Base-by-base conservation (phyloP, 2,329 filamentous ascomycete species). In the Pyrenochaeta sp. region DNA sequence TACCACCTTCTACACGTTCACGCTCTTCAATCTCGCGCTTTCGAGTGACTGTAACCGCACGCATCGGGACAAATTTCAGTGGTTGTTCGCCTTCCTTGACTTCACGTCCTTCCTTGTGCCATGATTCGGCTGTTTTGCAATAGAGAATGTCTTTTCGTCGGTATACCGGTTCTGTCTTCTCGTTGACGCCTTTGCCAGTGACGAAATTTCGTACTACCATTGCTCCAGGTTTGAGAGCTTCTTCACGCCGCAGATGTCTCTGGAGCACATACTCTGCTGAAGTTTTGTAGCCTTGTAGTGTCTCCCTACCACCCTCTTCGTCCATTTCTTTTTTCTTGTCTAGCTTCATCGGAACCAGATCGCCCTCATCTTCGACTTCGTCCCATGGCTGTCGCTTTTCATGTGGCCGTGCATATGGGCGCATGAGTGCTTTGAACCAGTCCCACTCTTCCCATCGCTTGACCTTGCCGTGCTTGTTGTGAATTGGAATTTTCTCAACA, bases 101-200 rank as follows among this genome's bases (percentile, higher is more conserved):
- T 21, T 87, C 89, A 10, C 94, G 86, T 0, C 95, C 95, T 79
- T 97, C 94, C 73, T 97, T 97, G 73, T 98, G 95, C 95, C 95
- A 99, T 1, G 91, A 97, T 73, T 99, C 95, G 1, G 90, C 90
- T 23, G 91, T 96, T 75, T 97, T 93, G 73, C 96, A 96, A 33
- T 85, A 82, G 2, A 93, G 86, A 0, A 98, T 87, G 61, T 98
- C 93, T 47, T 85, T 84, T 30, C 94, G 87, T 0, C 83, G 83
- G 70, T 87, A 98, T 0, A 98, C 92, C 1, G 91, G 87, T 71
- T 97, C 92, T 53, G 90, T 85, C 39, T 89, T 89, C 2, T 84
- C 78, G 41, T 88, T 89, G 39, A 87, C 86, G 12, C 88, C 90
- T 75, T 94, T 97, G 9, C 85, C 88, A 41, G 87, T 86, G 4